Percentiles rank a stretch among this genome's conserved stretches.
These are phyloP conservation scores for Chiua virens DNA, from an alignment of 768 basidiomycete genomes.

Conservation along the genomic window DNA sequence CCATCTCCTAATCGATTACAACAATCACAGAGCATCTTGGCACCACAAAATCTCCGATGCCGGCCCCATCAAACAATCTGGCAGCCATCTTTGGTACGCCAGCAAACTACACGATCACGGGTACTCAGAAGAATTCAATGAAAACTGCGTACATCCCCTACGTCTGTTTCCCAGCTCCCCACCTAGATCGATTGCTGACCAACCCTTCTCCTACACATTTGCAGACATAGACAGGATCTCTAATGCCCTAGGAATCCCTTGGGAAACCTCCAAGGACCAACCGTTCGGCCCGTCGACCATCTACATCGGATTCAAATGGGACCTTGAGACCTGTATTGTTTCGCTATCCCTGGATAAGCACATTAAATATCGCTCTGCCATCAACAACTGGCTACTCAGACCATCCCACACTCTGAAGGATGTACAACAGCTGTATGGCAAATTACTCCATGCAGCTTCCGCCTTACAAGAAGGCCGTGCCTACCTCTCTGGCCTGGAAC, in stretches of 20 bases:
- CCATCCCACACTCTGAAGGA: background rate
- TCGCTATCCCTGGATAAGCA: conserved; percentile 20
- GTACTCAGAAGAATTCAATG: background rate
- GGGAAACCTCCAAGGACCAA: too few relatives aligned
- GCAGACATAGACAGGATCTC: background rate
- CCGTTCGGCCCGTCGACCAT: too few relatives aligned
- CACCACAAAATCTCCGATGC: background rate
- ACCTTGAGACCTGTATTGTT: conserved; percentile 22
- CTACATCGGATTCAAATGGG: conserved; percentile 37
- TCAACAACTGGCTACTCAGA: background rate
- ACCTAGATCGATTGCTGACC: background rate
- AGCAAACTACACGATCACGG: background rate
- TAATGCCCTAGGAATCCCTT: too few relatives aligned
- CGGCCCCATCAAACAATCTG: background rate
- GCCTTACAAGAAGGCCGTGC: conserved; percentile 33
- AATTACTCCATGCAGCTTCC: conserved; percentile 9
- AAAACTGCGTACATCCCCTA: background rate
- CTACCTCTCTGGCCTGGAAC: conserved; percentile 41
- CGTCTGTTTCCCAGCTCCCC: background rate
- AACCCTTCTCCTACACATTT: background rate
- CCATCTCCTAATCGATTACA: background rate
- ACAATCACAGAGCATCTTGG: background rate
- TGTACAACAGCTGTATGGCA: conserved; percentile 3
- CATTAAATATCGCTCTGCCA: conserved; percentile 1
- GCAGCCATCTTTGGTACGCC: conserved; percentile 5